Base-by-base conservation (phyloP, 345 rosid genomes). In the Rhodamnia argentea region DNA sequence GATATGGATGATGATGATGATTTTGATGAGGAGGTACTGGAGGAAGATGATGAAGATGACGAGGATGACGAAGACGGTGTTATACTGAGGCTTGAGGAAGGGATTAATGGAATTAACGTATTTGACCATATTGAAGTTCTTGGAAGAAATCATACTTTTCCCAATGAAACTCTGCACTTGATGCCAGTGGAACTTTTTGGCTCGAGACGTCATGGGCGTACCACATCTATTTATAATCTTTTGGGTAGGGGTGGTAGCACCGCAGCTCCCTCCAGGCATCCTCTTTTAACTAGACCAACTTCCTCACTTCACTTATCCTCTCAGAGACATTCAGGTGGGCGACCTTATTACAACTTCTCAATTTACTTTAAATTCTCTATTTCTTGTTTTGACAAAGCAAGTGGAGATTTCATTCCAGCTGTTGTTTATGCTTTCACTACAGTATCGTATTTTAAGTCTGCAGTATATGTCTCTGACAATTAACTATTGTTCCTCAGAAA, bases 131-230 rank as follows among this genome's bases (percentile, higher is more conserved):
- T 96, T 85, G 99, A 95, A 89, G 98, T 96, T 90, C 93, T 97
- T 89, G 94, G 96, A 57, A 94, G 97, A 91, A 95, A 96, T 87
- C 93, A 95, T 87, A 90, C 91, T 92, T 97, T 97, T 89, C 91
- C 97, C 42, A 93, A 93, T 90, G 98, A 97, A 84, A 91, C 97
- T 84, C 95, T 97, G 58, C 98, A 91, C 89, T 95, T 97, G 84
- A 97, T 97, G 98, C 99, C 98, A 22, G 99, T 96, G 85, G 99
- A 97, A 88, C 93, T 96, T 90, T 96, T 97, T 89, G 98, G 99
- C 88, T 97, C 99, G 27, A 92, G 99, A 88, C 98, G 98, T 88
- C 99, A 92, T 88, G 96, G 96, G 32, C 94, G 99, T 64, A 97
- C 98, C 37, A 96, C 99, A 54, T 97, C 99, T 62, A 97, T 97